These are phyloP conservation scores for Cymbidium sinense DNA, from an alignment of 106 monocot genomes.

Conservation along the genomic window DNA sequence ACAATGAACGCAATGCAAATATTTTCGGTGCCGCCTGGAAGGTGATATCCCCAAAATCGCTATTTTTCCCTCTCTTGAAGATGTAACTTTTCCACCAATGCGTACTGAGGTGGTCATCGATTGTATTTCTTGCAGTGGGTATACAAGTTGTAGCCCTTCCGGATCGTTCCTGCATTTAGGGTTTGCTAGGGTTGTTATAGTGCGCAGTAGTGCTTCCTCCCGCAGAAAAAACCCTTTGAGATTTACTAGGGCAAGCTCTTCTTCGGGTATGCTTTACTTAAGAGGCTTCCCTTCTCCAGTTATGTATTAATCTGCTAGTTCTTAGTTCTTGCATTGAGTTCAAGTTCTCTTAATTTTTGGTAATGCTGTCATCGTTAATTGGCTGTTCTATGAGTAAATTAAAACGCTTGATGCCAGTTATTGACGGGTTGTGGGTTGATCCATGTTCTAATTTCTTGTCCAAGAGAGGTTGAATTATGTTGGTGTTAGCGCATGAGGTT, in stretches of 20 bases:
- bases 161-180: conserved; percentile 1
- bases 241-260: conserved; percentile 10
- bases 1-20: not conserved
- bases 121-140: not conserved
- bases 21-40: not conserved
- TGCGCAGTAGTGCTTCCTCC: not conserved
- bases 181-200: not conserved
- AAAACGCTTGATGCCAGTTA: not conserved
- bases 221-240: not conserved
- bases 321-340: not conserved
- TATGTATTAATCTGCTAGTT: not conserved
- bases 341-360: not conserved
- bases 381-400: not conserved
- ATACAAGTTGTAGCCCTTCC: not conserved
- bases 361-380: conserved; percentile 1
- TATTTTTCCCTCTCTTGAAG: not conserved
- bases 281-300: not conserved
- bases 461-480: not conserved
- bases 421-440: not conserved
- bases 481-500: not conserved
- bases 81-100: not conserved
- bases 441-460: not conserved
- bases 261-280: not conserved
- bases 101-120: not conserved
- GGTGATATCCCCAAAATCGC: not conserved